A percentile compares a stretch with the other conserved stretches of the same genome.
phyloP scores from a whole-genome alignment of 2,329 filamentous ascomycete genomes.

The Chaetomium globosum region DNA sequence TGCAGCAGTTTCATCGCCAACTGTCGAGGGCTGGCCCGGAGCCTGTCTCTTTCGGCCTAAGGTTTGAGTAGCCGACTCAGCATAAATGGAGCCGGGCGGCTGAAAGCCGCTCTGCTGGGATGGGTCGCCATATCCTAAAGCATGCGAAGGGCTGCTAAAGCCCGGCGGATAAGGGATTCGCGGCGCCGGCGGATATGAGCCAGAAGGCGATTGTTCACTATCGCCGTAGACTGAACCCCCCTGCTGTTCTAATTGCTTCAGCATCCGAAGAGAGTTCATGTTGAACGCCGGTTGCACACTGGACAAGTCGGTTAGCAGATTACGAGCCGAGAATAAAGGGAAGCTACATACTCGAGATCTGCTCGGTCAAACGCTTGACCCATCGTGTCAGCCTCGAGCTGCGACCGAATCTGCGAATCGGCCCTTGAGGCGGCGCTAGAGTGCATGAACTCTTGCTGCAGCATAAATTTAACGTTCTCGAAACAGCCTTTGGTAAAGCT shows the following conservation, averaged over 20 bases:
- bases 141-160: conserved; percentile 17
- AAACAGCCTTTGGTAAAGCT: conserved; percentile 23
- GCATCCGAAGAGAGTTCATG: conserved; percentile 1
- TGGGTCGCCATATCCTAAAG: conserved; percentile 21
- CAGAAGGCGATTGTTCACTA: conserved; percentile 1
- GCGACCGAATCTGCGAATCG: conserved; percentile 34
- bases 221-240: background rate
- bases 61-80: conserved; percentile 32
- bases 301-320: background rate
- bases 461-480: conserved; percentile 14
- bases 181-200: conserved; percentile 22
- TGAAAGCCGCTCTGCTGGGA: conserved; percentile 21
- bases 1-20: conserved; percentile 12
- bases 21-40: background rate
- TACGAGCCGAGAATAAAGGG: background rate
- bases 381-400: conserved; percentile 33
- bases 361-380: conserved; percentile 16
- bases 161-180: conserved; percentile 28
- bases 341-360: conserved; percentile 17
- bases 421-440: conserved; percentile 22
- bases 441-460: conserved; percentile 12
- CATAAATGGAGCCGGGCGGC: conserved; percentile 30
- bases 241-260: conserved; percentile 24
- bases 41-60: conserved; percentile 29
- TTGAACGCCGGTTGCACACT: conserved; percentile 5